Evolutionary conservation across 2,329 filamentous ascomycete species (phyloP).

Genomic region (Aaosphaeria pasadenensis): DNA sequence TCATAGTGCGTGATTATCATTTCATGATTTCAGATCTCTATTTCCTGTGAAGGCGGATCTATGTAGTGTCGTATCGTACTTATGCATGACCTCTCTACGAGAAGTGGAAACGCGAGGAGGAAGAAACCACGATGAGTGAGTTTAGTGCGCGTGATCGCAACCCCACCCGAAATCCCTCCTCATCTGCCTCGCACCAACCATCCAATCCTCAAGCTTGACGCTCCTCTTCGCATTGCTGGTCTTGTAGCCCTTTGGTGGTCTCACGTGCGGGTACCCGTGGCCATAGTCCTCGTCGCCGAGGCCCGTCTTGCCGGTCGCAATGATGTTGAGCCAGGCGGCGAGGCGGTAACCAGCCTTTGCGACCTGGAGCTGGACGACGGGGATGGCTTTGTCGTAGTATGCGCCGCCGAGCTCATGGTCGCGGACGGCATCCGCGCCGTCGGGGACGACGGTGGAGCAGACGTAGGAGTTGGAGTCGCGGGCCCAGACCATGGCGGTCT

Average conservation of each 20-base stretch:
- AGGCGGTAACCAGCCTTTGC: constrained; percentile 38
- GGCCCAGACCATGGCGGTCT: constrained; percentile 41
- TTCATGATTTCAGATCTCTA: no score
- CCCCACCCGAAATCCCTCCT: constrained; percentile 26
- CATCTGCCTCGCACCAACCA: constrained; percentile 22
- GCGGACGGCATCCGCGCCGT: constrained; percentile 35
- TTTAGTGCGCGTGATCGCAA: constrained; percentile 18
- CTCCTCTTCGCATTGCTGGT: constrained; percentile 4
- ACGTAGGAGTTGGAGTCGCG: constrained; percentile 42
- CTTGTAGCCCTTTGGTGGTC: constrained; percentile 3
- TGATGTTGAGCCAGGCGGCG: constrained; percentile 28
- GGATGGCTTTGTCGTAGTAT: constrained; percentile 36
- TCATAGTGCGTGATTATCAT: no score
- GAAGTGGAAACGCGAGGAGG: no score
- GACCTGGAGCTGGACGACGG: constrained; percentile 42
- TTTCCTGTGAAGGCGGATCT: no score
- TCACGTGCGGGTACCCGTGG: constrained; percentile 3
- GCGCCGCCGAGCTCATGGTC: constrained; percentile 36
- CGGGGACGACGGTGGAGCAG: constrained; percentile 41
- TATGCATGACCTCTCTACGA: no score
- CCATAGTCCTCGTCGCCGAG: constrained; percentile 8
- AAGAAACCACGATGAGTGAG: no score
- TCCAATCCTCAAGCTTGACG: constrained; percentile 25
- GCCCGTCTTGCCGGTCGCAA: constrained; percentile 17
- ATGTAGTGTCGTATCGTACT: no score